Percentiles rank a stretch among this genome's conserved stretches.
phyloP scores from a whole-genome alignment of 352 stramenopile genomes.

The Phytophthora citricola region DNA sequence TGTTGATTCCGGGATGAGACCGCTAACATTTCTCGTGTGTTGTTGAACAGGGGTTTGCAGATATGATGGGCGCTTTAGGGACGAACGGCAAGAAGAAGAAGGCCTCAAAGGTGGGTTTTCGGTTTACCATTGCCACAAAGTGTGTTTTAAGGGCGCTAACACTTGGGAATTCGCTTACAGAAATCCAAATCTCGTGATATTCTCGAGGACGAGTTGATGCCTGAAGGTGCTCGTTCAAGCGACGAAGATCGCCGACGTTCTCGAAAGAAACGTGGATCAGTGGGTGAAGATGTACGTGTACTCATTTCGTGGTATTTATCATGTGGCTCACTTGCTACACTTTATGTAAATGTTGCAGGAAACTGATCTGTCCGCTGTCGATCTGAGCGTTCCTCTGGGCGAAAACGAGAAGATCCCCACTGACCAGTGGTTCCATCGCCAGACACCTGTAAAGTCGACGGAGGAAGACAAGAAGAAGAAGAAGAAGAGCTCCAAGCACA shows the following conservation, averaged over 20 bases:
- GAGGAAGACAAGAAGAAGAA: conserved; percentile 78
- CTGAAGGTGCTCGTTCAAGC: conserved; percentile 71
- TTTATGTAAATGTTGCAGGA: conserved; percentile 40
- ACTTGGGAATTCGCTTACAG: conserved; percentile 12
- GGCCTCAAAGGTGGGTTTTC: conserved; percentile 51
- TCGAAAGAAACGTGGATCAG: conserved; percentile 53
- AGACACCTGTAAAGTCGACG: conserved; percentile 40
- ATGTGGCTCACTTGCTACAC: background rate
- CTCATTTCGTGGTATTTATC: background rate
- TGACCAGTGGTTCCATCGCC: conserved; percentile 80
- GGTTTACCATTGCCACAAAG: background rate
- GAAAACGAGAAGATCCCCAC: conserved; percentile 84
- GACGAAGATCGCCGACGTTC: conserved; percentile 67
- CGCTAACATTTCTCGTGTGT: conserved; percentile 16
- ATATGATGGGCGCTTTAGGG: conserved; percentile 84
- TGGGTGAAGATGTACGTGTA: conserved; percentile 47
- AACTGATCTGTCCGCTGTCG: conserved; percentile 73
- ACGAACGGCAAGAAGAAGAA: conserved; percentile 73
- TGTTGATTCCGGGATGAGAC: background rate
- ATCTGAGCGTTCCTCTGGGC: conserved; percentile 78
- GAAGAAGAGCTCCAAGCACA: conserved; percentile 59
- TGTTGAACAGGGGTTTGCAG: conserved; percentile 61
- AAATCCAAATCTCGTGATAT: conserved; percentile 61
- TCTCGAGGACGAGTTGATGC: conserved; percentile 82
- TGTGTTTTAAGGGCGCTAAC: conserved; percentile 7